A percentile compares a stretch with the other conserved stretches of the same genome.
Evolutionary conservation across 2,329 filamentous ascomycete species (phyloP).

Genomic region (Cryphonectria japonica): DNA sequence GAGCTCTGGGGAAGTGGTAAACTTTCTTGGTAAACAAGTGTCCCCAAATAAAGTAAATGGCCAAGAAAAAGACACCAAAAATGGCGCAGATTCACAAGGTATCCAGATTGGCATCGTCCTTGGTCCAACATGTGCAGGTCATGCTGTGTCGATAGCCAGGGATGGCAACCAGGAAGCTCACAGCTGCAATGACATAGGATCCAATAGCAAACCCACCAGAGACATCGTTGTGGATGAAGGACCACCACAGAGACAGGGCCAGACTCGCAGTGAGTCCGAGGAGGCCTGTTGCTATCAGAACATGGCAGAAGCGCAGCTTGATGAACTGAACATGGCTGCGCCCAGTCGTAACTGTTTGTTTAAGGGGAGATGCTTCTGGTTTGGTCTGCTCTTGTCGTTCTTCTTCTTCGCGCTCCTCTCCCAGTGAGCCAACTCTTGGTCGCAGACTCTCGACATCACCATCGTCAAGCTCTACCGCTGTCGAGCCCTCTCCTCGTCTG

Average conservation of each 20-base stretch:
- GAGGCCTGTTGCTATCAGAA: constrained; percentile 7
- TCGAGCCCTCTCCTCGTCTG: neutral
- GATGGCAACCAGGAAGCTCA: constrained; percentile 1
- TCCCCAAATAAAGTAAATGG: neutral
- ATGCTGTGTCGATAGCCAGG: constrained; percentile 8
- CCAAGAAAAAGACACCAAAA: neutral
- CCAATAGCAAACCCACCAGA: constrained; percentile 8
- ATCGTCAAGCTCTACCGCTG: neutral
- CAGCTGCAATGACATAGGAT: neutral
- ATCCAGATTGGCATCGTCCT: neutral
- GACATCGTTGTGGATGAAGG: constrained; percentile 9
- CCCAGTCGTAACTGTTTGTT: too few species aligned
- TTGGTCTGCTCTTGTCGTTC: neutral
- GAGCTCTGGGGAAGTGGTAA: neutral
- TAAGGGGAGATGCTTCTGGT: neutral
- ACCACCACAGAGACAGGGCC: constrained; percentile 7
- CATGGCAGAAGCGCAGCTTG: constrained; percentile 6
- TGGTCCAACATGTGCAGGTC: constrained; percentile 8
- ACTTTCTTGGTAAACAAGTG: too few species aligned
- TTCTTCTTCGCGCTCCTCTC: neutral
- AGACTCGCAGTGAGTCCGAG: neutral
- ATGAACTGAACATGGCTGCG: neutral
- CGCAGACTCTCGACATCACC: neutral
- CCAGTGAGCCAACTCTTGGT: neutral
- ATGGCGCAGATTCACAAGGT: neutral